These are phyloP conservation scores for Xanthoconium purpureum DNA, from an alignment of 768 basidiomycete species.

Conservation along the genomic window DNA sequence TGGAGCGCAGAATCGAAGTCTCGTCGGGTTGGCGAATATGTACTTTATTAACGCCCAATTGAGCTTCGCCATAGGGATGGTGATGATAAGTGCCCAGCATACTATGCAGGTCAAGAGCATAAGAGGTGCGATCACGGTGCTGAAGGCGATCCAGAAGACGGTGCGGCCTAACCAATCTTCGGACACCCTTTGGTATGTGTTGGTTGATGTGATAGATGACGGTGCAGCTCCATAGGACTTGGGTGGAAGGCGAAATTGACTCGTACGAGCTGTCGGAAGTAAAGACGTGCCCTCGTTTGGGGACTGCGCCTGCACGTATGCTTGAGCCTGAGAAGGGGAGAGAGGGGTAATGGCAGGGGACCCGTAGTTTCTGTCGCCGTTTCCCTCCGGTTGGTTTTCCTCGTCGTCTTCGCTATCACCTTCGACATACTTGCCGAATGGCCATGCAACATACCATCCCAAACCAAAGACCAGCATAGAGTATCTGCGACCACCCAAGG, in stretches of 20 bases:
- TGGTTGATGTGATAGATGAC: conserved; percentile 26
- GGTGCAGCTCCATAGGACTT: conserved; percentile 71
- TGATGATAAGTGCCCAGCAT: conserved; percentile 94
- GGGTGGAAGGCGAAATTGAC: conserved; percentile 39
- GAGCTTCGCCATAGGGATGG: conserved; percentile 97
- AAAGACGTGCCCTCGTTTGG: conserved; percentile 51
- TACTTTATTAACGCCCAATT: conserved; percentile 92
- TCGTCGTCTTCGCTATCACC: conserved; percentile 55
- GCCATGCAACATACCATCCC: conserved; percentile 97
- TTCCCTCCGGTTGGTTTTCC: conserved; percentile 31
- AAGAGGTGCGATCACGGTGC: conserved; percentile 79
- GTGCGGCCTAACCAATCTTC: conserved; percentile 62
- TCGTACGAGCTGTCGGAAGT: conserved; percentile 29
- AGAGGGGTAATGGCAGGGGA: conserved; percentile 45
- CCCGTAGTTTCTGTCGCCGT: conserved; percentile 27
- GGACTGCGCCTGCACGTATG: conserved; percentile 9
- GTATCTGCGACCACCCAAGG: conserved; percentile 81
- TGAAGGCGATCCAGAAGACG: conserved; percentile 80
- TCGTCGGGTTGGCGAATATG: conserved; percentile 73
- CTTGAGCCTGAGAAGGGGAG: conserved; percentile 24
- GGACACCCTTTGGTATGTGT: conserved; percentile 23
- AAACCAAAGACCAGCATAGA: conserved; percentile 85
- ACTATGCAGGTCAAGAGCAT: conserved; percentile 84
- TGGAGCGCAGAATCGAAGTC: conserved; percentile 90
- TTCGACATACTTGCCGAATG: conserved; percentile 98